phyloP scores from a whole-genome alignment of 257 asterid species.

The Solanum pimpinellifolium region DNA sequence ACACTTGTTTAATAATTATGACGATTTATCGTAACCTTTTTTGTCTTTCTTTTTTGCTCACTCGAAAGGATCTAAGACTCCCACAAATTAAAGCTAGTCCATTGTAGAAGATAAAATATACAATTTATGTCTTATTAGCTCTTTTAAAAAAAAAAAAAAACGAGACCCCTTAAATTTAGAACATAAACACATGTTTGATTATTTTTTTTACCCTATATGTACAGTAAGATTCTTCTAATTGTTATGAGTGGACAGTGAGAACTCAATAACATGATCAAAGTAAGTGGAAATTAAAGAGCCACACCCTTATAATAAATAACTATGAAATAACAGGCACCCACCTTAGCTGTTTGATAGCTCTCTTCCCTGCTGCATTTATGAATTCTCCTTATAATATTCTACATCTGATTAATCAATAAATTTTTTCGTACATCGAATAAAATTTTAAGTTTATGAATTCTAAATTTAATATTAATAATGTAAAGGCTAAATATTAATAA shows the following conservation, averaged over 20 bases:
- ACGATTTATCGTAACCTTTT: background rate
- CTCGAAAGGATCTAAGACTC: background rate
- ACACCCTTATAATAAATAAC: background rate
- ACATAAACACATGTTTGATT: background rate
- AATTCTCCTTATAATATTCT: background rate
- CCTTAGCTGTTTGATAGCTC: background rate
- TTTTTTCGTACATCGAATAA: background rate
- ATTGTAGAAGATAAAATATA: background rate
- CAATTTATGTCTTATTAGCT: background rate
- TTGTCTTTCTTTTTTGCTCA: no score
- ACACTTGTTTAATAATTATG: background rate
- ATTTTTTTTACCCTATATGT: background rate
- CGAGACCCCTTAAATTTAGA: background rate
- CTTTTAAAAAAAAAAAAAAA: background rate
- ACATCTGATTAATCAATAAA: background rate
- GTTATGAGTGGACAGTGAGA: background rate
- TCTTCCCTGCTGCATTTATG: background rate
- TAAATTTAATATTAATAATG: background rate
- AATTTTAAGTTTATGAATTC: background rate
- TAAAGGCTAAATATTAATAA: background rate
- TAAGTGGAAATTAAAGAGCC: background rate
- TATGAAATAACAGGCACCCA: background rate
- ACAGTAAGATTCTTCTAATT: background rate
- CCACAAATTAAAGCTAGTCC: background rate
- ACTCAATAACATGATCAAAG: background rate